Conservation (phyloP, 73 alveolate genomes). For the Paramecium sexaurelia region DNA sequence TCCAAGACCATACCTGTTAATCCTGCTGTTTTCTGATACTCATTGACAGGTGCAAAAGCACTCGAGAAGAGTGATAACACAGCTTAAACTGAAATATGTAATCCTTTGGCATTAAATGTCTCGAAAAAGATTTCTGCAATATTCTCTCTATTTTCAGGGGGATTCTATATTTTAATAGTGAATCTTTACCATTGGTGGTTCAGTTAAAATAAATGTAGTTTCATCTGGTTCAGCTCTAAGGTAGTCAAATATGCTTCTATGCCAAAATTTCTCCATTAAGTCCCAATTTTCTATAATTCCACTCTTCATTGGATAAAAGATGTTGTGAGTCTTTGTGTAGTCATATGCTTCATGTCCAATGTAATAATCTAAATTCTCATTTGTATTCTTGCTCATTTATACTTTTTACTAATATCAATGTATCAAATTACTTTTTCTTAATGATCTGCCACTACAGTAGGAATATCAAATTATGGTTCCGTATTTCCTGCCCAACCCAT, state of each 20-base stretch:
- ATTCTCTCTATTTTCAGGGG: conserved; percentile 99
- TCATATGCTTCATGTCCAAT: conserved; percentile 96
- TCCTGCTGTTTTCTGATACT: conserved; percentile 67
- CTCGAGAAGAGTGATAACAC: conserved; percentile 95
- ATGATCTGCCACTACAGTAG: conserved; percentile 94
- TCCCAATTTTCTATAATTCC: conserved; percentile 97
- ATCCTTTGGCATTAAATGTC: conserved; percentile 94
- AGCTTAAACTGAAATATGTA: conserved; percentile 98
- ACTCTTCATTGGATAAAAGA: conserved; percentile 78
- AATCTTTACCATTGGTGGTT: conserved; percentile 94
- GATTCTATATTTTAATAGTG: conserved; percentile 68
- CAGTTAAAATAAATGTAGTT: conserved; percentile 94
- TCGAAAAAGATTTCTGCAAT: conserved; percentile 98
- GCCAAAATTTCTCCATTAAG: conserved; percentile 98
- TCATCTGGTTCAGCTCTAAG: conserved; percentile 93
- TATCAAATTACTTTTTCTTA: conserved; percentile 70
- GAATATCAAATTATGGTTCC: conserved; percentile 94
- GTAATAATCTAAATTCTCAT: conserved; percentile 91
- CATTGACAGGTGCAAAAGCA: conserved; percentile 67
- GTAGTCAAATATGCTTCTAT: conserved; percentile 82
- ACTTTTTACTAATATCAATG: conserved; percentile 57
- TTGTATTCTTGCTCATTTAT: conserved; percentile 62
- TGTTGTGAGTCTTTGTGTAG: conserved; percentile 75
- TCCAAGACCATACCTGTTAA: conserved; percentile 97
- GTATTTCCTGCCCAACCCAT: conserved; percentile 99